These are phyloP conservation scores for Xylaria sp. DNA, from an alignment of 2,329 filamentous ascomycete genomes.

Conservation along the genomic window DNA sequence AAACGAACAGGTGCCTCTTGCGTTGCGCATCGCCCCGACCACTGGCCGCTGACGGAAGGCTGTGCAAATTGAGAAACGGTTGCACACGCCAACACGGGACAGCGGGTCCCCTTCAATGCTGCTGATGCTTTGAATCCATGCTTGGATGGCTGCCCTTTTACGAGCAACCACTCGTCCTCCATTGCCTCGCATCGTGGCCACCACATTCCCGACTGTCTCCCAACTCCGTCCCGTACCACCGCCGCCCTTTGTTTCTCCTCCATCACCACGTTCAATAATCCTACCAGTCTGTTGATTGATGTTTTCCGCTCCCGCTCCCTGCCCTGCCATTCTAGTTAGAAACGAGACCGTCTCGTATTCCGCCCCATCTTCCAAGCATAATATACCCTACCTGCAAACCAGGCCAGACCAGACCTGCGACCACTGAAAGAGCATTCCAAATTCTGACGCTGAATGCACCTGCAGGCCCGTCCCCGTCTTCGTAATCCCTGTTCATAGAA, in stretches of 20 bases:
- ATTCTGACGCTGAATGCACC: conserved; percentile 6
- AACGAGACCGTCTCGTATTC: conserved; percentile 30
- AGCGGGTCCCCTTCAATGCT: conserved; percentile 10
- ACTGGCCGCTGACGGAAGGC: conserved; percentile 22
- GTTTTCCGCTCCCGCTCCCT: conserved; percentile 25
- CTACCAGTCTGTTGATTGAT: conserved; percentile 18
- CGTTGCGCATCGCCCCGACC: conserved; percentile 6
- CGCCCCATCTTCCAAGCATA: conserved; percentile 22
- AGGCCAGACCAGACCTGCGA: conserved; percentile 10
- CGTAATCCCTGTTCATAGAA: conserved; percentile 11
- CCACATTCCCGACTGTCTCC: conserved; percentile 9
- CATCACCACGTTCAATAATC: conserved; percentile 3
- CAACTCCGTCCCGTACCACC: conserved; percentile 4
- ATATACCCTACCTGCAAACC: too few species aligned
- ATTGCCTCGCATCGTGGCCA: conserved; percentile 14
- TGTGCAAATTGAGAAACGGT: conserved; percentile 21
- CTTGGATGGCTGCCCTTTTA: conserved; percentile 26
- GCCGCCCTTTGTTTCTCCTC: conserved; percentile 6
- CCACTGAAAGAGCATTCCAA: conserved; percentile 7
- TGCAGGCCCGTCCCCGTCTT: conserved; percentile 7
- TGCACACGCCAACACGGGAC: conserved; percentile 22
- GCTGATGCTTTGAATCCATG: conserved; percentile 14
- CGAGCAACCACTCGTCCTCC: neutral
- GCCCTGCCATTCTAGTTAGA: conserved; percentile 11
- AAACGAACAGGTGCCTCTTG: conserved; percentile 1